phyloP scores from a whole-genome alignment of 2,329 filamentous ascomycete genomes.

The Botrytis tulipae region DNA sequence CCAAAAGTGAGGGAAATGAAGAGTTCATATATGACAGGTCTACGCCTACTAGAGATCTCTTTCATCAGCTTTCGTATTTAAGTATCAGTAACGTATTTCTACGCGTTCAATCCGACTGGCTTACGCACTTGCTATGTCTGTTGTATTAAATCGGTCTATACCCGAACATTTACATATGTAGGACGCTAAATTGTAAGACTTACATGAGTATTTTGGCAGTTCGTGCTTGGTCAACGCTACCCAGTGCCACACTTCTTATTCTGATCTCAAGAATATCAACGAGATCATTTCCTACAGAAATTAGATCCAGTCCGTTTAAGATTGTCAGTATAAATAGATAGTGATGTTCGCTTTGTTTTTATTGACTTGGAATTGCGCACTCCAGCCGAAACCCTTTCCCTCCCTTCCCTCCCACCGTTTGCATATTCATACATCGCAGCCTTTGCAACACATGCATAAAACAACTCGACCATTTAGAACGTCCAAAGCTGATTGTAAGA shows the following conservation, averaged over 20 bases:
- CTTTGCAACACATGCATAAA: not conserved
- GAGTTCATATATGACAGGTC: not conserved
- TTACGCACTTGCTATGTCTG: not conserved
- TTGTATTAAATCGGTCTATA: not conserved
- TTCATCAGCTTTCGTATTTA: not conserved
- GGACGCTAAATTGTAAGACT: not conserved
- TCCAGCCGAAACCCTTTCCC: not conserved
- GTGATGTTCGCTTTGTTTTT: not conserved
- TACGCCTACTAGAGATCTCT: not conserved
- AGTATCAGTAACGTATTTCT: not conserved
- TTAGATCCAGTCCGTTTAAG: too few species aligned
- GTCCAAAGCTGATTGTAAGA: not conserved
- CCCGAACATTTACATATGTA: not conserved
- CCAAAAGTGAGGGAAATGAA: not conserved
- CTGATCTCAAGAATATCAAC: not conserved
- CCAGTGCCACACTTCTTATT: not conserved
- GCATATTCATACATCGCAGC: not conserved
- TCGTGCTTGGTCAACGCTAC: not conserved
- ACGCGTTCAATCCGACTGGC: not conserved
- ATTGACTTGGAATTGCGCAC: not conserved
- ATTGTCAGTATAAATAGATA: not conserved
- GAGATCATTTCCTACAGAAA: not conserved
- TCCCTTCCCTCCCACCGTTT: not conserved
- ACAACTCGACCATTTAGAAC: not conserved
- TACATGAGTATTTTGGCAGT: not conserved